phyloP scores from a whole-genome alignment of 1,284 basidiomycete genomes.

The Papiliotrema nemorosa region DNA sequence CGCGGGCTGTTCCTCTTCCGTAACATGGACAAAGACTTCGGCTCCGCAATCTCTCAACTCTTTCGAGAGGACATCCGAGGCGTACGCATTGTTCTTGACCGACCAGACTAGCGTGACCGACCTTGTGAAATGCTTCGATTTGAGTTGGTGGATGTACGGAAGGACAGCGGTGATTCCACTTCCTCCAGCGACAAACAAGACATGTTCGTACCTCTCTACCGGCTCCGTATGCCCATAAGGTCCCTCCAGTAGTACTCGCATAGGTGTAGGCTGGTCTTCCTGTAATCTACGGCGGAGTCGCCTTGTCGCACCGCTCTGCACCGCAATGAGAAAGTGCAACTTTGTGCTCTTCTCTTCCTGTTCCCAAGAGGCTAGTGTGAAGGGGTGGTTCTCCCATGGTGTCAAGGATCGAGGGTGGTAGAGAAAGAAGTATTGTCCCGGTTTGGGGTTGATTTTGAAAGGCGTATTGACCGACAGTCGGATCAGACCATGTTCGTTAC shows the following conservation, averaged over 20 bases:
- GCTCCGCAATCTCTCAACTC: slow-evolving; percentile 15
- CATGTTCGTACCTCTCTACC: slow-evolving; percentile 20
- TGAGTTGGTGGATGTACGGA: slow-evolving; percentile 14
- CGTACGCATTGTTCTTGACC: slow-evolving; percentile 22
- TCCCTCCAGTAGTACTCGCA: slow-evolving; percentile 30
- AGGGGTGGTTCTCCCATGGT: slow-evolving; percentile 17
- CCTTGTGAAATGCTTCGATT: not conserved
- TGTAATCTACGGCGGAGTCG: not conserved
- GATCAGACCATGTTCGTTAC: slow-evolving; percentile 3
- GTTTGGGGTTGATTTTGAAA: not conserved
- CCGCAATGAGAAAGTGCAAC: slow-evolving; percentile 3
- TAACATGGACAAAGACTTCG: slow-evolving; percentile 14
- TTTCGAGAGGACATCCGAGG: slow-evolving; percentile 22
- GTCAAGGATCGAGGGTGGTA: slow-evolving; percentile 4
- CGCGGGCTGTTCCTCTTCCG: slow-evolving; percentile 2
- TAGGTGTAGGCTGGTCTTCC: not conserved
- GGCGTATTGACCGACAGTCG: slow-evolving; percentile 4
- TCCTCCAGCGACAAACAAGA: slow-evolving; percentile 11
- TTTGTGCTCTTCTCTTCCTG: slow-evolving; percentile 1
- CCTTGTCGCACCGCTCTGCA: not conserved
- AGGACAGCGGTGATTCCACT: slow-evolving; percentile 15
- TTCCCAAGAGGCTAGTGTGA: slow-evolving; percentile 8
- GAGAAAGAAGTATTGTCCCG: slow-evolving; percentile 7
- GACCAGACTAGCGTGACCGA: slow-evolving; percentile 29
- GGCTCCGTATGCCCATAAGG: slow-evolving; percentile 29